Conservation (phyloP, 202 grass and related monocot species). For the Cymbopogon flexuosus region DNA sequence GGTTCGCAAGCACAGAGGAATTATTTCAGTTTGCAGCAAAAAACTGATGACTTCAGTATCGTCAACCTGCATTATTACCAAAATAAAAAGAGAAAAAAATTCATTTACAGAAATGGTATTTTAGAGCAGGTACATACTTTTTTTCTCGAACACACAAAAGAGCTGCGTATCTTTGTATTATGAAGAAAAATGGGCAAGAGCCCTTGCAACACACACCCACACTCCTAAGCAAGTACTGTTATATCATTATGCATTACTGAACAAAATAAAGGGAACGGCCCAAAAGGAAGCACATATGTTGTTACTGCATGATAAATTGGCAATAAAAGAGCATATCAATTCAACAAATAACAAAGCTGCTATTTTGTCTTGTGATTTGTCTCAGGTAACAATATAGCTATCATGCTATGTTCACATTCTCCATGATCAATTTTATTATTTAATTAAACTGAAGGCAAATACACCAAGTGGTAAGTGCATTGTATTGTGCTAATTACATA, state of each 20-base stretch:
- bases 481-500: neutral
- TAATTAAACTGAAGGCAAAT: neutral
- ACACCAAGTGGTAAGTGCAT: neutral
- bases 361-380: neutral
- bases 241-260: neutral
- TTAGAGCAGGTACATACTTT: neutral
- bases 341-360: neutral
- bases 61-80: slow-evolving; percentile 61
- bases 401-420: neutral
- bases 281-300: neutral
- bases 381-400: neutral
- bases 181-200: no score
- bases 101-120: neutral
- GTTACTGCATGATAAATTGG: neutral
- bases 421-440: neutral
- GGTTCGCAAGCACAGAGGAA: slow-evolving; percentile 86
- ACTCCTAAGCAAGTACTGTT: neutral
- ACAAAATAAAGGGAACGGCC: neutral
- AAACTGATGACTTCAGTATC: slow-evolving; percentile 97
- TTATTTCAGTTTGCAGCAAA: slow-evolving; percentile 99
- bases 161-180: no score
- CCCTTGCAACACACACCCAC: no score
- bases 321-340: neutral
- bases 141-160: no score
- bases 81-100: neutral